Conservation (phyloP, 495 filamentous ascomycete genomes). For the Daldinia decipiens region DNA sequence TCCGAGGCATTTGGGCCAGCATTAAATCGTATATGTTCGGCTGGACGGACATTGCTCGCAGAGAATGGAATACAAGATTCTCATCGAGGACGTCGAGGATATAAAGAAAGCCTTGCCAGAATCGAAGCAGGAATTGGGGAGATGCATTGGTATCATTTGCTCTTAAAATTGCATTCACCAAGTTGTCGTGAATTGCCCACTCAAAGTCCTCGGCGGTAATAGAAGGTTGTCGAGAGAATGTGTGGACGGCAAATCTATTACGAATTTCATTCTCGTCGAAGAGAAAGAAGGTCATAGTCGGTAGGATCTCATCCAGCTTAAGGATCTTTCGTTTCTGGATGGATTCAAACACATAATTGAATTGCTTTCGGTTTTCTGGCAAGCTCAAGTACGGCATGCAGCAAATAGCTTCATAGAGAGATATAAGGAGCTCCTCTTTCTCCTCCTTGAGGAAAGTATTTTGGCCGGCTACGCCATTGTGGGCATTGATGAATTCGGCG, state of each 20-base stretch:
- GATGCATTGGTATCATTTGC: conserved; percentile 60
- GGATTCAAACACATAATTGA: conserved; percentile 80
- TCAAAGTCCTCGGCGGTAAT: conserved; percentile 78
- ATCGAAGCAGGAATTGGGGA: conserved; percentile 61
- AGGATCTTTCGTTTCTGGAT: conserved; percentile 78
- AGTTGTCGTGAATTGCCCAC: conserved; percentile 77
- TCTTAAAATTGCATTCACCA: conserved; percentile 59
- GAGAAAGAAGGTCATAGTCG: conserved; percentile 81
- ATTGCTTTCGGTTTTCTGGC: conserved; percentile 58
- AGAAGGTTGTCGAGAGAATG: conserved; percentile 69
- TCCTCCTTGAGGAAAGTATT: conserved; percentile 49
- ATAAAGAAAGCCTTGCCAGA: conserved; percentile 78
- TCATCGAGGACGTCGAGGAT: conserved; percentile 77
- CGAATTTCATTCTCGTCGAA: conserved; percentile 72
- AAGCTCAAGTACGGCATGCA: conserved; percentile 58
- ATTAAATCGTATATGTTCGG: conserved; percentile 77
- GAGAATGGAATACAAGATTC: conserved; percentile 76
- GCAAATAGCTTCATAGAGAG: conserved; percentile 65
- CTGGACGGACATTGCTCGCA: conserved; percentile 77
- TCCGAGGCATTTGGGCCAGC: conserved; percentile 74
- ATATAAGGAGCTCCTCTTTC: conserved; percentile 53
- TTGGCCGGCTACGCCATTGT: conserved; percentile 48
- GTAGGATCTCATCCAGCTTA: conserved; percentile 75
- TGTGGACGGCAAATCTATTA: conserved; percentile 71
- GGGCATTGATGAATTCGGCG: conserved; percentile 52